Evolutionary conservation across 495 filamentous ascomycete genomes (phyloP).

Genomic region (Xylaria longipes): DNA sequence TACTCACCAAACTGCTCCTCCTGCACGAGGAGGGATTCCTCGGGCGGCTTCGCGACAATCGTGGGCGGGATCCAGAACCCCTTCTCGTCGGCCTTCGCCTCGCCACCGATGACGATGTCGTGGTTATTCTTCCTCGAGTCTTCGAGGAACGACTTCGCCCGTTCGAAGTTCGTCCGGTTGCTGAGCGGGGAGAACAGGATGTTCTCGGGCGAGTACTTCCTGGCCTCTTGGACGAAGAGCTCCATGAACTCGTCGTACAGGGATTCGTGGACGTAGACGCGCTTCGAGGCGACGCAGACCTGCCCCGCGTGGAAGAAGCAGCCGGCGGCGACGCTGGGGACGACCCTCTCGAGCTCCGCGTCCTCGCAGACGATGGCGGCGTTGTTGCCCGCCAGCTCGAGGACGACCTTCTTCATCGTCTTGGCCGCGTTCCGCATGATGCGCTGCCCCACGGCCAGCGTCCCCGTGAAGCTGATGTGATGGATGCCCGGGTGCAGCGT

Average conservation of each 20-base stretch:
- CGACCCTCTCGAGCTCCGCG: constrained; percentile 66
- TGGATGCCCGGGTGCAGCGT: constrained; percentile 64
- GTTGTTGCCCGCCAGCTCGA: constrained; percentile 71
- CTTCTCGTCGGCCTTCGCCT: constrained; percentile 40
- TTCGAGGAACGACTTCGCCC: constrained; percentile 55
- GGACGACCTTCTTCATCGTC: constrained; percentile 63
- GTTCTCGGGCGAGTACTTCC: constrained; percentile 55
- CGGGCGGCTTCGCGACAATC: constrained; percentile 57
- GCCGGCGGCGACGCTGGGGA: constrained; percentile 56
- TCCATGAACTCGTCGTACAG: constrained; percentile 69
- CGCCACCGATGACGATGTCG: constrained; percentile 49
- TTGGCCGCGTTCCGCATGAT: constrained; percentile 66
- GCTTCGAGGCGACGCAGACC: constrained; percentile 61
- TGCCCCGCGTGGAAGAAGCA: constrained; percentile 68
- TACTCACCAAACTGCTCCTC: constrained; percentile 59
- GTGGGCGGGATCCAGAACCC: constrained; percentile 57
- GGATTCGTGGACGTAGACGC: constrained; percentile 71
- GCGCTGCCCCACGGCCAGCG: constrained; percentile 66
- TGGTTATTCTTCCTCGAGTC: constrained; percentile 53
- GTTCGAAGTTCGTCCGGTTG: constrained; percentile 65
- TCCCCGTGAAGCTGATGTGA: constrained; percentile 76
- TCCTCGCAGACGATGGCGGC: constrained; percentile 69
- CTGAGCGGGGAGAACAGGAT: constrained; percentile 61
- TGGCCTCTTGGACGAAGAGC: constrained; percentile 61
- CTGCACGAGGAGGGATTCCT: constrained; percentile 48